Evolutionary conservation across 2,329 filamentous ascomycete species (phyloP).

Genomic region (Pseudocercospora eumusae): DNA sequence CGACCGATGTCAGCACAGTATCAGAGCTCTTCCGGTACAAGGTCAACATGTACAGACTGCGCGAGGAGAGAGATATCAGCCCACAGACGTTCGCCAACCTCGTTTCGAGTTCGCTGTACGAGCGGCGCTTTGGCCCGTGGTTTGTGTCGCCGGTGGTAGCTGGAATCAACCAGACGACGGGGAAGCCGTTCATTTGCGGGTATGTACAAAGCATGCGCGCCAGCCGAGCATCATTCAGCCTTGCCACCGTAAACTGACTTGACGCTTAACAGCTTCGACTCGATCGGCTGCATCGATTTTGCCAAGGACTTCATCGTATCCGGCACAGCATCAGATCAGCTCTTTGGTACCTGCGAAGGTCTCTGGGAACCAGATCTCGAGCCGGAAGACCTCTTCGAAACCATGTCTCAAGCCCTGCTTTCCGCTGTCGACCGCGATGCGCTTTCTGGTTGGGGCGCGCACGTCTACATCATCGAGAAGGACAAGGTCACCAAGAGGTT

Average conservation of each 20-base stretch:
- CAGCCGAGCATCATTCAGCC: neutral
- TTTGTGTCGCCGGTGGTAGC: constrained; percentile 95
- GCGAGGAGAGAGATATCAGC: constrained; percentile 94
- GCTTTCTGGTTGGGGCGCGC: constrained; percentile 94
- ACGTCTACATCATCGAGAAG: constrained; percentile 99
- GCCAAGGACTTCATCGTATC: constrained; percentile 99
- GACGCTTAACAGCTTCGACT: constrained; percentile 67
- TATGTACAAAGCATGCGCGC: constrained; percentile 22
- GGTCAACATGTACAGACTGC: constrained; percentile 99
- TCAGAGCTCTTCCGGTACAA: constrained; percentile 99
- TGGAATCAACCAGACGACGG: constrained; percentile 89
- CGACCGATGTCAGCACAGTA: constrained; percentile 92
- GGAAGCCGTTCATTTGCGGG: constrained; percentile 96
- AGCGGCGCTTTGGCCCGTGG: constrained; percentile 93
- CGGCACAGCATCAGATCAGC: constrained; percentile 92
- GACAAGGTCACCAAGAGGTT: constrained; percentile 99
- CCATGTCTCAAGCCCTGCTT: constrained; percentile 90
- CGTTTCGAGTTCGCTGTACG: constrained; percentile 86
- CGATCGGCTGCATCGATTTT: constrained; percentile 98
- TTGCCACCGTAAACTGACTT: constrained; percentile 8
- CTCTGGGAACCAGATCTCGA: constrained; percentile 96
- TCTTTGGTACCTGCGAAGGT: constrained; percentile 98
- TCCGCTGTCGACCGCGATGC: constrained; percentile 97
- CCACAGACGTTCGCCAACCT: constrained; percentile 96
- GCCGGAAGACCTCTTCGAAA: constrained; percentile 96